These are phyloP conservation scores for Talaromyces verruculosus DNA, from an alignment of 2,329 filamentous ascomycete genomes.

Conservation along the genomic window DNA sequence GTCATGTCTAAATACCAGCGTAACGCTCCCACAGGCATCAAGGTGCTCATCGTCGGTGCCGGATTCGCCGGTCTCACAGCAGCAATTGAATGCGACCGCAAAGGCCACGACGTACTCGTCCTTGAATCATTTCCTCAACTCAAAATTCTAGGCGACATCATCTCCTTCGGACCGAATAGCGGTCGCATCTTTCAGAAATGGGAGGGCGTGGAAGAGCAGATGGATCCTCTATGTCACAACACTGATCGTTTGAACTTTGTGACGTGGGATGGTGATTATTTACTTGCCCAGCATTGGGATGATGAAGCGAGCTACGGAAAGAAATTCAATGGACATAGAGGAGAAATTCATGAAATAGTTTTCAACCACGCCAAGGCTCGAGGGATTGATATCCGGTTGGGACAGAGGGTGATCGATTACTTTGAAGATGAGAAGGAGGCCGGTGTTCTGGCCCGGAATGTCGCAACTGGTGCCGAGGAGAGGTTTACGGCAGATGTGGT, in stretches of 20 bases:
- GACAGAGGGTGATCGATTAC: slow-evolving; percentile 31
- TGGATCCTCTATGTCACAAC: slow-evolving; percentile 33
- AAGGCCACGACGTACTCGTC: slow-evolving; percentile 28
- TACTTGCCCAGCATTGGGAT: neutral
- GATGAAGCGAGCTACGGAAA: slow-evolving; percentile 30
- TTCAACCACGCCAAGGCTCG: slow-evolving; percentile 31
- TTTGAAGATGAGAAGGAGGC: slow-evolving; percentile 31
- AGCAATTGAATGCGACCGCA: slow-evolving; percentile 33
- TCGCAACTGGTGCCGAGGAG: slow-evolving; percentile 24
- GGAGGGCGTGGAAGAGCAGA: slow-evolving; percentile 36
- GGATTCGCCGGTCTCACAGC: slow-evolving; percentile 38
- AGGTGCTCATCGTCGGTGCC: slow-evolving; percentile 51
- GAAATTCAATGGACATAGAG: slow-evolving; percentile 36
- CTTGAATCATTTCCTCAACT: slow-evolving; percentile 51
- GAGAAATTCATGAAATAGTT: slow-evolving; percentile 37
- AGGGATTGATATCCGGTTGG: slow-evolving; percentile 35
- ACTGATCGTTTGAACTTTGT: slow-evolving; percentile 31
- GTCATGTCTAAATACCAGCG: slow-evolving; percentile 11
- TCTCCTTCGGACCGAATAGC: slow-evolving; percentile 35
- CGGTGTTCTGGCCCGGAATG: slow-evolving; percentile 30
- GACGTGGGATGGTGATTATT: slow-evolving; percentile 32
- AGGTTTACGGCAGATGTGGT: slow-evolving; percentile 51
- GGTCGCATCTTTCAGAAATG: slow-evolving; percentile 31
- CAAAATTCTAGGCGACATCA: slow-evolving; percentile 51
- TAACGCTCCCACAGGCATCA: slow-evolving; percentile 43